These are phyloP conservation scores for Volvariella volvacea DNA, from an alignment of 1,284 basidiomycete species.

Conservation along the genomic window DNA sequence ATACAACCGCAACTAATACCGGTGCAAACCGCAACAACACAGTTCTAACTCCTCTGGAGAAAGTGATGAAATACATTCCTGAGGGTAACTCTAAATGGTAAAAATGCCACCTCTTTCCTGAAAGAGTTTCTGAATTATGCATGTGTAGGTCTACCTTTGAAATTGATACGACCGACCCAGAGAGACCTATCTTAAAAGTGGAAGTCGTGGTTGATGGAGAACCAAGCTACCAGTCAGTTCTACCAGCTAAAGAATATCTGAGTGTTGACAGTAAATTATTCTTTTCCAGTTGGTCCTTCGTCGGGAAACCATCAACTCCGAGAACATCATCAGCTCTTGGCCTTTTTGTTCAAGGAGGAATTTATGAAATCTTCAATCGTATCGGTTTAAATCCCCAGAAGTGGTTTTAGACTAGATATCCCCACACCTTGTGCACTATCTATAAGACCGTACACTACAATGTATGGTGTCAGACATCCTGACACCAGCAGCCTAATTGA, in stretches of 20 bases:
- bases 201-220: conserved; percentile 64
- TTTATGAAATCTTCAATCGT: conserved; percentile 47
- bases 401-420: conserved; percentile 32
- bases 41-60: conserved; percentile 44
- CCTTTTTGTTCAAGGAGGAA: conserved; percentile 38
- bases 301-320: conserved; percentile 42
- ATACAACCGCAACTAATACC: conserved; percentile 21
- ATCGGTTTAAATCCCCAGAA: conserved; percentile 46
- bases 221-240: conserved; percentile 47
- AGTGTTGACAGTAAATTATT: background rate
- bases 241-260: background rate
- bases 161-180: conserved; percentile 59
- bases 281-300: conserved; percentile 33
- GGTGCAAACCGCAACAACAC: conserved; percentile 18
- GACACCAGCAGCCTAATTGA: no score
- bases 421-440: no score
- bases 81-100: conserved; percentile 63
- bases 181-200: conserved; percentile 48
- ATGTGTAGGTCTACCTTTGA: conserved; percentile 60
- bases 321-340: conserved; percentile 40
- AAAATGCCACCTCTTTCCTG: conserved; percentile 11
- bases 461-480: no score
- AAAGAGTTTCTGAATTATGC: background rate
- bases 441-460: no score
- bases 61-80: conserved; percentile 58